A percentile compares a stretch with the other conserved stretches of the same genome.
These are phyloP conservation scores for Elaeis guineensis DNA, from an alignment of 176 grass and related monocot genomes.

Conservation along the genomic window DNA sequence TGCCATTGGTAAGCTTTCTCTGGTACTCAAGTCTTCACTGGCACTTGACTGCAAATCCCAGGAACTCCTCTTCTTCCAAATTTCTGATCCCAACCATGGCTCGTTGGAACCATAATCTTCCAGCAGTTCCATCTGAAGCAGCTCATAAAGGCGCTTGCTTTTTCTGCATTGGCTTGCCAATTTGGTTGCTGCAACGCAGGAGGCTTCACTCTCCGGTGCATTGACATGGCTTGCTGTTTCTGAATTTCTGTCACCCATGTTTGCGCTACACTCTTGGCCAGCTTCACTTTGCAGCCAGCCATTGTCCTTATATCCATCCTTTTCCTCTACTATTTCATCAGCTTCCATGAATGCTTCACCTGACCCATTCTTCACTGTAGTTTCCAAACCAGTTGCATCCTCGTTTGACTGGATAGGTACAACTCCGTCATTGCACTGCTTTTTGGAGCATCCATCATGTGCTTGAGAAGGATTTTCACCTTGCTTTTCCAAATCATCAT, in stretches of 20 bases:
- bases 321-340: conserved; percentile 54
- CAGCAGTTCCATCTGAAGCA: conserved; percentile 71
- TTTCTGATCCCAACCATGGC: conserved; percentile 14
- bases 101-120: conserved; percentile 40
- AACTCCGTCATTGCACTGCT: conserved; percentile 21
- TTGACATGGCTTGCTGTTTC: conserved; percentile 8
- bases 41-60: conserved; percentile 14
- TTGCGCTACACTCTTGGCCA: conserved; percentile 1
- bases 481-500: conserved; percentile 10
- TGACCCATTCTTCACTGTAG: conserved; percentile 1
- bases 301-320: not conserved
- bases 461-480: conserved; percentile 18
- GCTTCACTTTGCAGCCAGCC: conserved; percentile 24
- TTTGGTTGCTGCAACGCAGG: conserved; percentile 22
- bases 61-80: conserved; percentile 10
- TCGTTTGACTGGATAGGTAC: conserved; percentile 21
- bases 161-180: conserved; percentile 37
- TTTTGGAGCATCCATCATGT: conserved; percentile 10
- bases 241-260: conserved; percentile 15
- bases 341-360: conserved; percentile 1
- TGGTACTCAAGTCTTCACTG: conserved; percentile 22
- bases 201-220: conserved; percentile 3
- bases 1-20: conserved; percentile 15
- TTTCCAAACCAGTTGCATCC: not conserved
- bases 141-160: conserved; percentile 78